phyloP scores from a whole-genome alignment of 1,284 basidiomycete species.

The Fomitopsis palustris region DNA sequence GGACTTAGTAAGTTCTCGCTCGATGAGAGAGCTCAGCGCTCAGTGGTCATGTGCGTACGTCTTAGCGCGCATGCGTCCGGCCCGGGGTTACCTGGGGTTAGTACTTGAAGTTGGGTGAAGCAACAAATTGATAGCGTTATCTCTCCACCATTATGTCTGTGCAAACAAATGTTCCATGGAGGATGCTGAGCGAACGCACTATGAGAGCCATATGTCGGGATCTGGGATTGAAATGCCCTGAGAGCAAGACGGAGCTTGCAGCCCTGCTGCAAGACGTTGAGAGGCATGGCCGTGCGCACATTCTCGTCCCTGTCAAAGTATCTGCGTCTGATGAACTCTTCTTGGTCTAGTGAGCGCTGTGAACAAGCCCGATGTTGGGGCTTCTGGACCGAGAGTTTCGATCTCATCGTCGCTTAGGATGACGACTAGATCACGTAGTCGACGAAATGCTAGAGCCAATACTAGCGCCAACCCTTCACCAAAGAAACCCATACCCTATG shows the following conservation, averaged over 20 bases:
- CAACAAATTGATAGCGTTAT: neutral
- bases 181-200: constrained; percentile 22
- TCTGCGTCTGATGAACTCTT: neutral
- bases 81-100: too few relatives aligned
- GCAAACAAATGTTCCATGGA: constrained; percentile 23
- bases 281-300: constrained; percentile 12
- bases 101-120: neutral
- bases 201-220: constrained; percentile 24
- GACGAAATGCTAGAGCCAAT: neutral
- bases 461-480: neutral
- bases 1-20: too few relatives aligned
- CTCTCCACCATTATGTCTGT: neutral
- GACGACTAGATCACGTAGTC: neutral
- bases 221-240: constrained; percentile 16
- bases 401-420: neutral
- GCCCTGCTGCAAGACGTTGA: constrained; percentile 14
- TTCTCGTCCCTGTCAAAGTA: neutral
- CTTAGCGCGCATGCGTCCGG: too few relatives aligned
- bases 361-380: neutral
- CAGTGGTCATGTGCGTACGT: too few relatives aligned
- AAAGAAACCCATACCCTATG: neutral
- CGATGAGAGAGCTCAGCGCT: too few relatives aligned
- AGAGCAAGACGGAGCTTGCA: constrained; percentile 9
- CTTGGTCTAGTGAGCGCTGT: constrained; percentile 10
- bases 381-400: neutral